Evolutionary conservation across 164 flowering plant species (phyloP).

Genomic region (Stephania yunnanensis): DNA sequence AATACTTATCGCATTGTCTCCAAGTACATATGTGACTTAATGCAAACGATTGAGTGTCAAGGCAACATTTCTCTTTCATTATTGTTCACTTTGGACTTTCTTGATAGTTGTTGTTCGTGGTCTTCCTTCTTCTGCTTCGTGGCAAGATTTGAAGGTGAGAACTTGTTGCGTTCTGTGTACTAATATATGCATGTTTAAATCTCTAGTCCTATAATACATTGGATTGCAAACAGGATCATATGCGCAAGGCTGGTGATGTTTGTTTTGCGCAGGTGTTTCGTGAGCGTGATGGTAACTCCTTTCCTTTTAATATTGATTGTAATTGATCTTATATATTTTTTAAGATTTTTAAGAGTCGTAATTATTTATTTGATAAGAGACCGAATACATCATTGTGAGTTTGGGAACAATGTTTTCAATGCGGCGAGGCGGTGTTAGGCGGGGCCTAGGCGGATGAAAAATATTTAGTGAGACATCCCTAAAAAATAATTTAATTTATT

Average conservation of each 20-base stretch:
- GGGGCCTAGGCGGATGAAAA: too few relatives aligned
- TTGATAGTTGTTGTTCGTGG: constrained; percentile 81
- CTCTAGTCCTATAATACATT: background rate
- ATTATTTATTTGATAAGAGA: too few relatives aligned
- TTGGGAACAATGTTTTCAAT: too few relatives aligned
- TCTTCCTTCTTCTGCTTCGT: constrained; percentile 95
- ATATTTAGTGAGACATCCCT: too few relatives aligned
- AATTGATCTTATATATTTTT: too few relatives aligned
- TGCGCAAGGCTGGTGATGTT: constrained; percentile 99
- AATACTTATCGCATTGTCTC: too few relatives aligned
- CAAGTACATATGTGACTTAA: too few relatives aligned
- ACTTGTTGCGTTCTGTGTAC: background rate
- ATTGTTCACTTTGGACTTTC: background rate
- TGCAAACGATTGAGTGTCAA: too few relatives aligned
- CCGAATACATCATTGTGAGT: too few relatives aligned
- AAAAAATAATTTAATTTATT: too few relatives aligned
- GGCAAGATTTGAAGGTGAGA: constrained; percentile 98
- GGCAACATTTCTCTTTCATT: background rate
- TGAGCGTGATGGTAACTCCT: constrained; percentile 66
- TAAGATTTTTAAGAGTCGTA: too few relatives aligned
- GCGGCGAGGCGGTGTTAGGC: too few relatives aligned
- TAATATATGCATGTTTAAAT: background rate
- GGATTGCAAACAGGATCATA: constrained; percentile 67
- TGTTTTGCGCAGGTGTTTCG: constrained; percentile 95
- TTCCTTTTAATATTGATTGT: background rate